Base-by-base conservation (phyloP, 768 basidiomycete genomes). In the Hypholoma sublateritium region DNA sequence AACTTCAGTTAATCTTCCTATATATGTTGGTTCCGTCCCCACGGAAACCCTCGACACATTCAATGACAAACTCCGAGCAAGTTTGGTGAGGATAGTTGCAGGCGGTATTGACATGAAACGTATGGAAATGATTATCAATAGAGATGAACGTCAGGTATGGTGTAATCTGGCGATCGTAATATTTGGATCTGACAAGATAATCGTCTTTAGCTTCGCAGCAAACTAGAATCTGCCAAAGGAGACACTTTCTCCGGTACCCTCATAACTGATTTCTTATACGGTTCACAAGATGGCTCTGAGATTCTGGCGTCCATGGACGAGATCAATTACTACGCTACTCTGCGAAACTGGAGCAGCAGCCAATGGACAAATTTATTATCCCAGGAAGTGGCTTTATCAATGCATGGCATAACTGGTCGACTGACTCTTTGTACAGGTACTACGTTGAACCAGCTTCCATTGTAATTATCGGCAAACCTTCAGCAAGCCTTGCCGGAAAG, bases 21-120 rank as follows among this genome's bases (percentile, higher is more conserved):
- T 95, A 39, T 93, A 89, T 67, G 73, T 93, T 47, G 86, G 88
- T 19, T 93, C 93, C 13, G 87, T 98, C 9, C 94, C 97, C 2
- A 77, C 84, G 0, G 91, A 90, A 65, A 75, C 89, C 61, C 77
- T 99, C 25, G 80, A 89, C n/a, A 73, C 70, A 2, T 91, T 98
- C 65, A 81, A 86, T 57, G 75, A 73, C 25, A 86, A 82, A 67
- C 77, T 98, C 42, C 84, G 80, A 62, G 76, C 73, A 1, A 90
- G 89, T 63, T 76, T 99, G 37, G 68, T 78, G 60, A 82, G 83
- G 41, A 88, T 98, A 52, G 82, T 80, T 7, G 65, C 79, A 16
- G 84, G 88, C 52, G 94, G 91, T 3, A 77, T 98, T 48, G 93
- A 98, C 70, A 94, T 98, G 89, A 79, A 86, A 28, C 78, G 96